These are phyloP conservation scores for Diaporthe citri DNA, from an alignment of 2,329 filamentous ascomycete genomes.

Conservation along the genomic window DNA sequence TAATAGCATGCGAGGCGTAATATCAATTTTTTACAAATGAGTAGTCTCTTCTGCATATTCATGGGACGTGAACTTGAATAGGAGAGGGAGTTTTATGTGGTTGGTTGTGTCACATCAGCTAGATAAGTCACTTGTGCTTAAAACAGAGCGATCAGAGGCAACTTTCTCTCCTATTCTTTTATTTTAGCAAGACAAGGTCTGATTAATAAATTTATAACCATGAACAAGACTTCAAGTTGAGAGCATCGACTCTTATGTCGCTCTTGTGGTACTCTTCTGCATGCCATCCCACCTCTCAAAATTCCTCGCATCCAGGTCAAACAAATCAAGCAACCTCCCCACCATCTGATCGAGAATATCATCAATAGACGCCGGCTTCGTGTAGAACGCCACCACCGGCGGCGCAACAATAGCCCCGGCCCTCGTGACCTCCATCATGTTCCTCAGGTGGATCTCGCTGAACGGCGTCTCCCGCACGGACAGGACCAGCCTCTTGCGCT, in stretches of 20 bases:
- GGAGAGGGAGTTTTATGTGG: no score
- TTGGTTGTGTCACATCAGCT: no score
- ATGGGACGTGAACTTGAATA: neutral
- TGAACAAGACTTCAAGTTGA: neutral
- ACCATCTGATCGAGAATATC: conserved; percentile 60
- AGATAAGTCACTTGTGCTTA: no score
- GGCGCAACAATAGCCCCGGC: conserved; percentile 59
- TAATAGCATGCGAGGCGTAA: neutral
- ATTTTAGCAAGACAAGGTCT: neutral
- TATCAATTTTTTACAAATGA: neutral
- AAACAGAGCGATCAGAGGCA: neutral
- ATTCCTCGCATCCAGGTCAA: conserved; percentile 55
- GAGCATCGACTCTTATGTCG: neutral
- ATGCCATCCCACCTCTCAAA: conserved; percentile 55
- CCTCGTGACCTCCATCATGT: conserved; percentile 56
- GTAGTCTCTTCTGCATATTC: neutral
- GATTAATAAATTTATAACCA: neutral
- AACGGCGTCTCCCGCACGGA: conserved; percentile 59
- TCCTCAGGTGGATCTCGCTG: conserved; percentile 60
- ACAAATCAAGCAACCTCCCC: conserved; percentile 59
- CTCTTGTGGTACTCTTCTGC: conserved; percentile 32
- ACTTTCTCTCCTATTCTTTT: neutral
- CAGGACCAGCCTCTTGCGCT: conserved; percentile 54
- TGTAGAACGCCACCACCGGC: conserved; percentile 60
- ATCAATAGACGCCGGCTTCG: conserved; percentile 52